phyloP scores from a whole-genome alignment of 2,329 filamentous ascomycete species.

The Sclerotinia subarctica region DNA sequence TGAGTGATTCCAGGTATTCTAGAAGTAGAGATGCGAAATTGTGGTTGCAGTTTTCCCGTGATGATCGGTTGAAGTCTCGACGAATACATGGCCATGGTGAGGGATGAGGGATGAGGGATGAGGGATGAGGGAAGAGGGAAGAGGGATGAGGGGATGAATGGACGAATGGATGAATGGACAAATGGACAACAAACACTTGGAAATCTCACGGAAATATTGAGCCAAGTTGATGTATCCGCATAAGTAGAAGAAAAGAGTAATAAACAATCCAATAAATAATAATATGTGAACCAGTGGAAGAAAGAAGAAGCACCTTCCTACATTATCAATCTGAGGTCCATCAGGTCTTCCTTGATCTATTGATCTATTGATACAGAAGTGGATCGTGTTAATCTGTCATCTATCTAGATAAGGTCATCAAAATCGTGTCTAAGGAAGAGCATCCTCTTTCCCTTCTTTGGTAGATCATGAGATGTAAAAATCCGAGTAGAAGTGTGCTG shows the following conservation, averaged over 20 bases:
- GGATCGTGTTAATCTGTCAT: not conserved
- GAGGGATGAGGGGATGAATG: not conserved
- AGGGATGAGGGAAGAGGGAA: too few relatives aligned
- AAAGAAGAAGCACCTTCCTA: not conserved
- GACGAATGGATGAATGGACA: not conserved
- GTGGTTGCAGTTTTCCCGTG: not conserved
- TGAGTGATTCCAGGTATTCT: not conserved
- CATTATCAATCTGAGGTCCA: not conserved
- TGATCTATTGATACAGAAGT: not conserved
- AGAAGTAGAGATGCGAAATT: not conserved
- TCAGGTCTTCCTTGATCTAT: slow-evolving; percentile 1
- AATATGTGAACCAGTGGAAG: too few relatives aligned
- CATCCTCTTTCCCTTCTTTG: not conserved
- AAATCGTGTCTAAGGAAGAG: not conserved
- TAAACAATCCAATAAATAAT: not conserved
- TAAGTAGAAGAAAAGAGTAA: not conserved
- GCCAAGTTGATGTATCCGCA: too few relatives aligned
- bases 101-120: too few relatives aligned
- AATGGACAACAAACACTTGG: not conserved
- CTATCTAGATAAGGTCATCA: slow-evolving; percentile 2
- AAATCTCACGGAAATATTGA: too few relatives aligned
- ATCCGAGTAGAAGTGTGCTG: not conserved
- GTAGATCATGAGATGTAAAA: not conserved
- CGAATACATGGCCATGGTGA: slow-evolving; percentile 11
- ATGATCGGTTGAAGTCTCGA: slow-evolving; percentile 12